These are phyloP conservation scores for Oldenlandia corymbosa DNA, from an alignment of 257 asterid genomes.

Conservation along the genomic window DNA sequence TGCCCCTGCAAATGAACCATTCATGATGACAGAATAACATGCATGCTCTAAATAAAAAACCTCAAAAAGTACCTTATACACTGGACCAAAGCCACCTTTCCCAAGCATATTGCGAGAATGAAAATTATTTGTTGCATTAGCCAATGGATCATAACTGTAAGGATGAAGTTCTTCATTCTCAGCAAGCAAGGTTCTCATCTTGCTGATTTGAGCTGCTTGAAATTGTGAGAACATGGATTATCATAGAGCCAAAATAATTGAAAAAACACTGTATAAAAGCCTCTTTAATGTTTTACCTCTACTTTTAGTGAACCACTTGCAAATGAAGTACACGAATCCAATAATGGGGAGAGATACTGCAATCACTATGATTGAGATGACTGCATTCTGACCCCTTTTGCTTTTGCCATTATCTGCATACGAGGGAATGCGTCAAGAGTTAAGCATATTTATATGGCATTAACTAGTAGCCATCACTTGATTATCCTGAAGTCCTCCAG, in stretches of 20 bases:
- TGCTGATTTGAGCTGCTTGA: neutral
- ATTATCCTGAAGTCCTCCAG: no score
- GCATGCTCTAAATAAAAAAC: no score
- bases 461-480: no score
- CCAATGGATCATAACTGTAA: constrained; percentile 24
- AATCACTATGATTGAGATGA: constrained; percentile 19
- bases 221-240: no score
- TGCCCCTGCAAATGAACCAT: constrained; percentile 3
- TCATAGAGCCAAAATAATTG: no score
- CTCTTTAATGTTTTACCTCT: no score
- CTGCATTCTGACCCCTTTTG: constrained; percentile 14
- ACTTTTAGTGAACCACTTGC: constrained; percentile 31
- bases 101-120: constrained; percentile 36
- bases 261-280: no score
- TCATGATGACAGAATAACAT: no score
- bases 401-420: constrained; percentile 27
- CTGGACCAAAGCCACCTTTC: constrained; percentile 66
- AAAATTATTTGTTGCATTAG: constrained; percentile 40
- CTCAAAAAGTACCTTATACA: constrained; percentile 39
- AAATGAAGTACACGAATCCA: constrained; percentile 16
- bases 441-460: no score
- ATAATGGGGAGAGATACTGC: constrained; percentile 23
- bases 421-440: neutral
- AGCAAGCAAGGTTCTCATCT: neutral
- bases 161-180: constrained; percentile 5